Evolutionary conservation across 2,329 filamentous ascomycete genomes (phyloP).

Genomic region (Botrytis galanthina): DNA sequence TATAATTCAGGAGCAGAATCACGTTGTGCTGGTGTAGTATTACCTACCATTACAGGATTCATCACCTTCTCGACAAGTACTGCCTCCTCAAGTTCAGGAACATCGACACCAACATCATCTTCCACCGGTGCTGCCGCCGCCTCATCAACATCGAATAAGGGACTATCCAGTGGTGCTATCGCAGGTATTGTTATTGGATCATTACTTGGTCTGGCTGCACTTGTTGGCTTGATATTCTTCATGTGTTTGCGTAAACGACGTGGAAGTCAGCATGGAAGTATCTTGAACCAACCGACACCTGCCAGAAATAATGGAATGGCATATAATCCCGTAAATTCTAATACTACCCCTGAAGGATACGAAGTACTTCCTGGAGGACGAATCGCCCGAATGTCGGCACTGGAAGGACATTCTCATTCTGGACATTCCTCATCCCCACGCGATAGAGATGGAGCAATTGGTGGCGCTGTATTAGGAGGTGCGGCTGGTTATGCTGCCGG

Average conservation of each 20-base stretch:
- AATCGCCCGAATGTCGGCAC: conserved; percentile 91
- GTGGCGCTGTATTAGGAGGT: conserved; percentile 40
- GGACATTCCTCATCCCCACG: conserved; percentile 56
- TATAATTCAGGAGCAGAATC: conserved; percentile 73
- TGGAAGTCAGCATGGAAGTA: conserved; percentile 63
- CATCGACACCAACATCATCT: conserved; percentile 31
- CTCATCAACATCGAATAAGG: conserved; percentile 35
- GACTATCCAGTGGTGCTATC: conserved; percentile 80
- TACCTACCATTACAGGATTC: conserved; percentile 73
- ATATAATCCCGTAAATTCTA: conserved; percentile 42
- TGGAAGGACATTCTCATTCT: conserved; percentile 71
- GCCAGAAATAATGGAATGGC: conserved; percentile 49
- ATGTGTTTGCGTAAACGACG: conserved; percentile 53
- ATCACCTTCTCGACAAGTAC: conserved; percentile 59
- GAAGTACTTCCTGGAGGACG: conserved; percentile 81
- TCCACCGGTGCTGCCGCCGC: conserved; percentile 18
- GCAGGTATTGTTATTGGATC: conserved; percentile 87
- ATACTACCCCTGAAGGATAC: conserved; percentile 50
- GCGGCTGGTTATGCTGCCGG: conserved; percentile 49
- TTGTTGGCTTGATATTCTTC: conserved; percentile 68
- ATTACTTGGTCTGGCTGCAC: conserved; percentile 64
- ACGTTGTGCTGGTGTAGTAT: conserved; percentile 70
- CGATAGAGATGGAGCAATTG: conserved; percentile 18
- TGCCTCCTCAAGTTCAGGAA: conserved; percentile 48
- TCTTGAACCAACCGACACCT: conserved; percentile 89